phyloP scores from a whole-genome alignment of 108 stramenopile genomes.

The Cylindrotheca closterium region DNA sequence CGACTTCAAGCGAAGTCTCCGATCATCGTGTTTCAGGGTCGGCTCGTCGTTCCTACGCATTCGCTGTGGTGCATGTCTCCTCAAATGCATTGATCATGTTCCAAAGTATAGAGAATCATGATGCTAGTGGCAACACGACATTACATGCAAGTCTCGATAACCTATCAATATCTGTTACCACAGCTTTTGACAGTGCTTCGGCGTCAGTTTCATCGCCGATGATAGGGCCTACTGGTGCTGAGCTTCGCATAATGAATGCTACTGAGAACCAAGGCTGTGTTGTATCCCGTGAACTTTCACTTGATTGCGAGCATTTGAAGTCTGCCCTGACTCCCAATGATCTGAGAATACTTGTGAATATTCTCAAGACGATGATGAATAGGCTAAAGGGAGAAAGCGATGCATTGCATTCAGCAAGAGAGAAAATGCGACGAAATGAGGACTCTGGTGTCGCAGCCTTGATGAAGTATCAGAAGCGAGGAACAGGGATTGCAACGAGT shows the following conservation, averaged over 20 bases:
- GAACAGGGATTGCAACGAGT: slow-evolving; percentile 71
- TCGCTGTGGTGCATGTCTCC: slow-evolving; percentile 59
- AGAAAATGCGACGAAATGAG: background rate
- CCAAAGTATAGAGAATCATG: slow-evolving; percentile 75
- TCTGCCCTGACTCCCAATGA: slow-evolving; percentile 63
- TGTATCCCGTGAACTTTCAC: slow-evolving; percentile 66
- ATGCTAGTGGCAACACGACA: slow-evolving; percentile 64
- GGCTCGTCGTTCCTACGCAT: slow-evolving; percentile 16
- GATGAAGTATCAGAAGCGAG: slow-evolving; percentile 54
- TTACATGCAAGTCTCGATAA: slow-evolving; percentile 69
- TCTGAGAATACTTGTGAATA: slow-evolving; percentile 49
- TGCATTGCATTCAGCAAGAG: background rate
- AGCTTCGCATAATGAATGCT: slow-evolving; percentile 61
- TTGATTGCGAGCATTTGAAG: slow-evolving; percentile 65
- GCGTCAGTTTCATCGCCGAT: slow-evolving; percentile 42
- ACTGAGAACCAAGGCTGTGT: slow-evolving; percentile 62
- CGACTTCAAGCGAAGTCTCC: slow-evolving; percentile 19
- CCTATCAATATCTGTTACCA: slow-evolving; percentile 58
- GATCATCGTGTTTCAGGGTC: background rate
- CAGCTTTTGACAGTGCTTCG: slow-evolving; percentile 45
- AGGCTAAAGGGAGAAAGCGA: slow-evolving; percentile 34
- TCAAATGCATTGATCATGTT: slow-evolving; percentile 73
- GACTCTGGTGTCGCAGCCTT: slow-evolving; percentile 21
- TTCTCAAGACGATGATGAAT: slow-evolving; percentile 52
- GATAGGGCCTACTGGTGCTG: slow-evolving; percentile 58